These are phyloP conservation scores for Leishmania aethiopica DNA, from an alignment of 208 protist species.

Conservation along the genomic window DNA sequence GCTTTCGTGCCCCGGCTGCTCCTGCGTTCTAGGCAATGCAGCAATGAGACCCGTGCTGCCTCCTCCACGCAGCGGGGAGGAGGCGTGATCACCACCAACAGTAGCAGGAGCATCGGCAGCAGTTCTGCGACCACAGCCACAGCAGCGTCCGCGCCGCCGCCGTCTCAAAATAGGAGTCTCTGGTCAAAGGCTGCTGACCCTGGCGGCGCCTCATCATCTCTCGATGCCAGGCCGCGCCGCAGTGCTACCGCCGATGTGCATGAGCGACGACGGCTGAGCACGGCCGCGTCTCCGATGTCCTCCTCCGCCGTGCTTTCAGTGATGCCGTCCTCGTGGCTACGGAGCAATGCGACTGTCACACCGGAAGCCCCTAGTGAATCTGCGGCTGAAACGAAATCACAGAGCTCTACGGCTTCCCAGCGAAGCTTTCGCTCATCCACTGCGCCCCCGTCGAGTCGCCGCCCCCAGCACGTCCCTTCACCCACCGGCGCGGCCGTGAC, in stretches of 20 bases:
- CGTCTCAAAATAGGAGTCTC: constrained; percentile 14
- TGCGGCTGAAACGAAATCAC: not conserved
- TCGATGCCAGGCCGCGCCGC: not conserved
- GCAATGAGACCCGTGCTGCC: not conserved
- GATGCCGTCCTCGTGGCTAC: constrained; percentile 19
- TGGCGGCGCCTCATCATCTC: not conserved
- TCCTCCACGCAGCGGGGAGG: not conserved
- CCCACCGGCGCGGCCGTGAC: not conserved
- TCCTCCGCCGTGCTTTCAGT: constrained; percentile 7
- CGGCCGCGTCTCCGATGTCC: not conserved
- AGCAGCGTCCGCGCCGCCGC: not conserved
- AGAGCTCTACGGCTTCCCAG: not conserved
- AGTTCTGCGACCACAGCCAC: not conserved
- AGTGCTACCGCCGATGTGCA: not conserved
- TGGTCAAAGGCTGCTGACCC: constrained; percentile 6
- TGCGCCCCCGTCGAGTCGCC: not conserved
- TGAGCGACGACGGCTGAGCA: not conserved
- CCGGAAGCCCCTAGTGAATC: not conserved
- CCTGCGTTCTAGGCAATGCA: not conserved
- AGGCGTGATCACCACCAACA: not conserved
- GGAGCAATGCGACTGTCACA: not conserved
- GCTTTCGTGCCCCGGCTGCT: constrained; percentile 7
- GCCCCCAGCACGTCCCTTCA: not conserved
- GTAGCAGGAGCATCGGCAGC: not conserved
- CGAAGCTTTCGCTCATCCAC: not conserved